Conservation (phyloP, 2,329 filamentous ascomycete genomes). For the Teratosphaeria destructans region DNA sequence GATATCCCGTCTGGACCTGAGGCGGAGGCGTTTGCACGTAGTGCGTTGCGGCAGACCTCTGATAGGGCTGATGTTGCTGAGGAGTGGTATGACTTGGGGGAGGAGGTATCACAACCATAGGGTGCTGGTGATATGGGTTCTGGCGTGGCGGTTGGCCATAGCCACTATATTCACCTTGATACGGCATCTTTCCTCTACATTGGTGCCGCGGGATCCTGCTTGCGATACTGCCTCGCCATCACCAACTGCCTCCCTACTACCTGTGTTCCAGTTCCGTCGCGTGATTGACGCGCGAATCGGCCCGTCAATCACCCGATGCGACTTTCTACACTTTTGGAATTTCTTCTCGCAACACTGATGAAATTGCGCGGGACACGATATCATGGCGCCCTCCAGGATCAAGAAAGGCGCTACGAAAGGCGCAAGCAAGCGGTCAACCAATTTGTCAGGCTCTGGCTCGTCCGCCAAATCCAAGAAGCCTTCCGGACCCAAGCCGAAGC, state of each 20-base stretch:
- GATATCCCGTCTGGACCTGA: slow-evolving; percentile 27
- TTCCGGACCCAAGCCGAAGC: slow-evolving; percentile 2
- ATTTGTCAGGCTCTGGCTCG: slow-evolving; percentile 3
- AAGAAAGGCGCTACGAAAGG: slow-evolving; percentile 7
- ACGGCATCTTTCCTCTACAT: neutral
- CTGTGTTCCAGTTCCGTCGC: neutral
- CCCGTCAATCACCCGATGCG: neutral
- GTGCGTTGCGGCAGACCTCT: slow-evolving; percentile 1
- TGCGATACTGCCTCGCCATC: neutral
- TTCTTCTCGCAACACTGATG: neutral
- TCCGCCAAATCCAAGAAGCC: slow-evolving; percentile 4
- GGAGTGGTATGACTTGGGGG: slow-evolving; percentile 1
- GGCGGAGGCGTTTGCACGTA: slow-evolving; percentile 20
- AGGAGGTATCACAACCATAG: slow-evolving; percentile 1
- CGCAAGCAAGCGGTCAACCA: slow-evolving; percentile 7
- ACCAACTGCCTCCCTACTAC: neutral
- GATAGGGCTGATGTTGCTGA: neutral
- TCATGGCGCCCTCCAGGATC: slow-evolving; percentile 4
- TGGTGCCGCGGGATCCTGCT: neutral
- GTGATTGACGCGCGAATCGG: neutral
- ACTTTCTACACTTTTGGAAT: neutral
- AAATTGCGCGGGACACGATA: neutral
- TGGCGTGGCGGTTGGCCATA: neutral
- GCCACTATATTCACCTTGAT: neutral
- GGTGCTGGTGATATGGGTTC: neutral